These are phyloP conservation scores for Balakata baccata DNA, from an alignment of 345 rosid species.

Conservation along the genomic window DNA sequence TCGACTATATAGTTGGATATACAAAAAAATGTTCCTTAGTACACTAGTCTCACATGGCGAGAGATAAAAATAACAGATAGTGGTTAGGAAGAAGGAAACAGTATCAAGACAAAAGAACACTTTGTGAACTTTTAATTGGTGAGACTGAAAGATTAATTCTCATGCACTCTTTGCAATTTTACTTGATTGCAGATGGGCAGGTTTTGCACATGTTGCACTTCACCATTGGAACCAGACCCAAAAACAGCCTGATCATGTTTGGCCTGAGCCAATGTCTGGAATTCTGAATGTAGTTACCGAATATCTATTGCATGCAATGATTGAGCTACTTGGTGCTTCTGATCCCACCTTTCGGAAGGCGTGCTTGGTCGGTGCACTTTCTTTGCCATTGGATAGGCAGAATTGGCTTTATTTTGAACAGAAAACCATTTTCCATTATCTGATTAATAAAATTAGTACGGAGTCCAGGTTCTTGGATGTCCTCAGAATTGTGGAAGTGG, in stretches of 20 bases:
- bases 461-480: slow-evolving; percentile 34
- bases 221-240: slow-evolving; percentile 35
- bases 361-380: slow-evolving; percentile 44
- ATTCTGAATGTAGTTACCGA: slow-evolving; percentile 27
- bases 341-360: slow-evolving; percentile 49
- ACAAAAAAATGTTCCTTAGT: too few species aligned
- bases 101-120: too few species aligned
- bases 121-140: background rate
- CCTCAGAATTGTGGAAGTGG: slow-evolving; percentile 28
- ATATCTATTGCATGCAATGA: slow-evolving; percentile 40
- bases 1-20: too few species aligned
- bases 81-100: too few species aligned
- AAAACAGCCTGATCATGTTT: slow-evolving; percentile 5
- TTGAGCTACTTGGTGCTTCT: slow-evolving; percentile 36
- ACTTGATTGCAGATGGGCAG: slow-evolving; percentile 52
- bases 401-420: slow-evolving; percentile 41
- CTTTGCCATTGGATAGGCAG: slow-evolving; percentile 20
- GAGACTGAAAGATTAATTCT: slow-evolving; percentile 6
- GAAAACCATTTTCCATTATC: slow-evolving; percentile 30
- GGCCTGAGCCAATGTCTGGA: slow-evolving; percentile 22
- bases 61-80: too few species aligned
- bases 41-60: too few species aligned
- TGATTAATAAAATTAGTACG: slow-evolving; percentile 33
- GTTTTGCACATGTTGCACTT: slow-evolving; percentile 49
- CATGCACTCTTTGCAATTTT: background rate